These are phyloP conservation scores for Venustampulla echinocandica DNA, from an alignment of 495 filamentous ascomycete genomes.

Conservation along the genomic window DNA sequence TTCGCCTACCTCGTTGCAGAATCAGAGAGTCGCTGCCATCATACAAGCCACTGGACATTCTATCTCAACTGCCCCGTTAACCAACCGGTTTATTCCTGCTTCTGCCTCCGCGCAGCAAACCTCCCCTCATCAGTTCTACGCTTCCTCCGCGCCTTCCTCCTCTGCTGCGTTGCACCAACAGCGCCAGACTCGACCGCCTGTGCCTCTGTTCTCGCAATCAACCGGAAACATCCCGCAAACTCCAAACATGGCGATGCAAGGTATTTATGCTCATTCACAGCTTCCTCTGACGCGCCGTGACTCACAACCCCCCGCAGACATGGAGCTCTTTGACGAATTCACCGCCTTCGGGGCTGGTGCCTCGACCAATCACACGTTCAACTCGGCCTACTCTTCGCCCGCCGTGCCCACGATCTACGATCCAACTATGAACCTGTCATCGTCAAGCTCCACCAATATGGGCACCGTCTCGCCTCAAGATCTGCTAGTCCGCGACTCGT, in stretches of 20 bases:
- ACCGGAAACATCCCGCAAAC: slow-evolving; percentile 33
- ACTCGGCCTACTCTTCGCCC: slow-evolving; percentile 37
- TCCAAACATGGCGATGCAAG: slow-evolving; percentile 35
- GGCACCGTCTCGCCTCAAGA: slow-evolving; percentile 84
- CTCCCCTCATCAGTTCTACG: slow-evolving; percentile 39
- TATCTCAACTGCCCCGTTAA: slow-evolving; percentile 47
- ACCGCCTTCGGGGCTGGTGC: slow-evolving; percentile 37
- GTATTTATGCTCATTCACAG: slow-evolving; percentile 21
- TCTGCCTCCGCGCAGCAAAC: slow-evolving; percentile 35
- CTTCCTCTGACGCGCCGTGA: slow-evolving; percentile 17
- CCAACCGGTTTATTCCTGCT: slow-evolving; percentile 51
- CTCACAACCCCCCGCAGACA: slow-evolving; percentile 33
- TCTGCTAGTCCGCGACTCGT: slow-evolving; percentile 55
- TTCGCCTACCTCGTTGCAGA: slow-evolving; percentile 37
- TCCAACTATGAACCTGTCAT: slow-evolving; percentile 32
- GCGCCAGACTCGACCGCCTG: slow-evolving; percentile 38
- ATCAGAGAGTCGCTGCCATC: slow-evolving; percentile 50
- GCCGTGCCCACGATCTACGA: slow-evolving; percentile 40
- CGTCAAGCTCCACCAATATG: slow-evolving; percentile 34
- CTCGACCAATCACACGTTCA: slow-evolving; percentile 22
- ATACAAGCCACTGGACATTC: slow-evolving; percentile 50
- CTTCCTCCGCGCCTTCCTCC: slow-evolving; percentile 42
- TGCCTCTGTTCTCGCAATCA: slow-evolving; percentile 44
- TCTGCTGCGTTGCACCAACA: slow-evolving; percentile 37
- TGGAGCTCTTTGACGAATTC: slow-evolving; percentile 41